phyloP scores from a whole-genome alignment of 2,329 filamentous ascomycete genomes.

The Claviceps spartinae region DNA sequence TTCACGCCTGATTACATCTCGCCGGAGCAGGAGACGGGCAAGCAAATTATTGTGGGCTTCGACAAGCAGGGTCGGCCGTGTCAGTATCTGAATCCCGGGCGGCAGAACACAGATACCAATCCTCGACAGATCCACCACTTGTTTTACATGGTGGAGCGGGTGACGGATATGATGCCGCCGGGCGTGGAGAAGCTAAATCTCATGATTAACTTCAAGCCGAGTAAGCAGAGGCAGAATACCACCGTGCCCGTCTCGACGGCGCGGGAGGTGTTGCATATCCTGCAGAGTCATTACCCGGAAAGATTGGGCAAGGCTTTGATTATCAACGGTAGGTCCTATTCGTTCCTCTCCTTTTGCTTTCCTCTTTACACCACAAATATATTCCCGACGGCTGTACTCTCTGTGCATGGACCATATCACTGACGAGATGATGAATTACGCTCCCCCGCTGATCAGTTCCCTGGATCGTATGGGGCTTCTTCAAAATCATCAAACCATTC shows the following conservation, averaged over 20 bases:
- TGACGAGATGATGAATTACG: neutral
- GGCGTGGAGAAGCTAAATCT: conserved; percentile 78
- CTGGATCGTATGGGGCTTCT: conserved; percentile 85
- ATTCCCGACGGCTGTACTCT: neutral
- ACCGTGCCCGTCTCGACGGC: conserved; percentile 61
- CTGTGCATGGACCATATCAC: neutral
- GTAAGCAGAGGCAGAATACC: conserved; percentile 59
- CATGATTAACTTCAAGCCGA: conserved; percentile 82
- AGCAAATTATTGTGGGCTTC: conserved; percentile 80
- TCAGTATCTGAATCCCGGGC: conserved; percentile 76
- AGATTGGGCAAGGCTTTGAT: conserved; percentile 78
- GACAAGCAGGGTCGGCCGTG: conserved; percentile 79
- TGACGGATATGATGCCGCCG: conserved; percentile 74
- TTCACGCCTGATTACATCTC: conserved; percentile 80
- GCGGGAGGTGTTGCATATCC: conserved; percentile 72
- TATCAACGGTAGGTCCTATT: conserved; percentile 57
- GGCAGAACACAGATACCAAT: conserved; percentile 81
- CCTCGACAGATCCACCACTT: conserved; percentile 85
- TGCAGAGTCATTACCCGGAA: conserved; percentile 95
- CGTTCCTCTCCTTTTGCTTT: neutral
- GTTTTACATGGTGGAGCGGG: conserved; percentile 88
- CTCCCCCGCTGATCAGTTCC: conserved; percentile 44
- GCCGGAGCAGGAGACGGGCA: conserved; percentile 90
- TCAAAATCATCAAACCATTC: conserved; percentile 90
- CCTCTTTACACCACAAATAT: neutral